Evolutionary conservation across 2,329 filamentous ascomycete species (phyloP).

Genomic region (Colletotrichum orchidophilum): DNA sequence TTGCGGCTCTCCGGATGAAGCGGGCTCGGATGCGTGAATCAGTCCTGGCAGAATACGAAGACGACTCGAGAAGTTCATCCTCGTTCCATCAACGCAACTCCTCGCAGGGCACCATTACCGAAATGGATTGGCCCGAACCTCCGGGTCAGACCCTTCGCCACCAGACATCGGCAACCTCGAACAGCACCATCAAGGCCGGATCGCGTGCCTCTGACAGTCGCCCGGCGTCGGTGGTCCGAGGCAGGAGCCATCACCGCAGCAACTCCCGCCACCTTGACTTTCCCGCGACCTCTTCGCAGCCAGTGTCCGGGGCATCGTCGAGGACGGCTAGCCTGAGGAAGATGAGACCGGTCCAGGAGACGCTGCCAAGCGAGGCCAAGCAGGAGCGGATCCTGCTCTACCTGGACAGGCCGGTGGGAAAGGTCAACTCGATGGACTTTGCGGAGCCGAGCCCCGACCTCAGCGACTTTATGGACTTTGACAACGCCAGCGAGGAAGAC

Average conservation of each 20-base stretch:
- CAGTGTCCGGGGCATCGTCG: neutral
- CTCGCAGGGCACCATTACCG: constrained; percentile 28
- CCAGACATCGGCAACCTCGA: constrained; percentile 32
- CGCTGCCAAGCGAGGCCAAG: constrained; percentile 25
- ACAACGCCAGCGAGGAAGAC: constrained; percentile 37
- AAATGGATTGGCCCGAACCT: constrained; percentile 29
- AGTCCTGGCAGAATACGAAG: constrained; percentile 53
- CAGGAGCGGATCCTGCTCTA: constrained; percentile 44
- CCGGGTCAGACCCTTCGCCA: constrained; percentile 31
- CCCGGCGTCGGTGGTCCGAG: neutral
- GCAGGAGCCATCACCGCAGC: neutral
- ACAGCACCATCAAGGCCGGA: constrained; percentile 29
- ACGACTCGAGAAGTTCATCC: constrained; percentile 36
- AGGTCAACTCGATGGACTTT: constrained; percentile 38
- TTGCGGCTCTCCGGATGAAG: constrained; percentile 66
- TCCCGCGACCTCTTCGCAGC: neutral
- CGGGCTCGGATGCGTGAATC: constrained; percentile 64
- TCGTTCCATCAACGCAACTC: constrained; percentile 23
- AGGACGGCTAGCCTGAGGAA: constrained; percentile 10
- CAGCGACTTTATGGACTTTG: constrained; percentile 50
- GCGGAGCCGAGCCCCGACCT: constrained; percentile 48
- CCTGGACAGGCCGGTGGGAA: constrained; percentile 41
- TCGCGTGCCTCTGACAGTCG: constrained; percentile 7
- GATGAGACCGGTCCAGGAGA: neutral
- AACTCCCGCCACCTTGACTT: constrained; percentile 3